These are phyloP conservation scores for Saccharomyces hybrid DNA, from an alignment of 1,139 yeast species.

Conservation along the genomic window DNA sequence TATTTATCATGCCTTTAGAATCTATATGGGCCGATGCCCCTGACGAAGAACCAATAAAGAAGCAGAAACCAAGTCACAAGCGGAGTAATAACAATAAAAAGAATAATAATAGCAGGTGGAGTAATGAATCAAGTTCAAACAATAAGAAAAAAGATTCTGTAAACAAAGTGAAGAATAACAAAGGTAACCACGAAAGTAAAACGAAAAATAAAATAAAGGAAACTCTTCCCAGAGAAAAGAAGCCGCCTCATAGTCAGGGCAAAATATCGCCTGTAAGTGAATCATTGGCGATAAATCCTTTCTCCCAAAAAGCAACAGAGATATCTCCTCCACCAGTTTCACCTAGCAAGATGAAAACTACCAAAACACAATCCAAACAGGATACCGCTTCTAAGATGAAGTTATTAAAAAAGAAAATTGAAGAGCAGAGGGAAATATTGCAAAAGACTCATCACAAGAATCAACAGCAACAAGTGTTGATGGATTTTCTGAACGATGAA, in stretches of 20 bases:
- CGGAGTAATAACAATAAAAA: background rate
- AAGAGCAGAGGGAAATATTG: slow-evolving; percentile 24
- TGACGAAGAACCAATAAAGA: slow-evolving; percentile 5
- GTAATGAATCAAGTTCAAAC: background rate
- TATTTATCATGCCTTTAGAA: slow-evolving; percentile 8
- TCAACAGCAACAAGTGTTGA: slow-evolving; percentile 23
- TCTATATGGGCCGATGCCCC: slow-evolving; percentile 22
- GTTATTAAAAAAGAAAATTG: slow-evolving; percentile 25
- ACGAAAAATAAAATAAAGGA: slow-evolving; percentile 3
- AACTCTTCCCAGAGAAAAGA: background rate
- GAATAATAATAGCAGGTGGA: background rate
- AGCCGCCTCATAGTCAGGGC: background rate
- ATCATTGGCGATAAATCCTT: background rate
- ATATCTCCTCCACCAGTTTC: background rate
- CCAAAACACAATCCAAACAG: slow-evolving; percentile 2
- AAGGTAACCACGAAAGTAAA: slow-evolving; percentile 1
- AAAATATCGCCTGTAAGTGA: background rate
- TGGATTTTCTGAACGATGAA: slow-evolving; percentile 26
- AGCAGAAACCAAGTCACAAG: background rate
- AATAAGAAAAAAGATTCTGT: background rate
- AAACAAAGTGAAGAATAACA: slow-evolving; percentile 2
- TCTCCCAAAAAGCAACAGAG: background rate
- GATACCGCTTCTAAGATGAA: slow-evolving; percentile 9
- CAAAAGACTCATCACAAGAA: slow-evolving; percentile 20
- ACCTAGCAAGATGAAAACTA: background rate